Evolutionary conservation across 2,329 filamentous ascomycete species (phyloP).

Genomic region (Nigrograna mackinnonii): DNA sequence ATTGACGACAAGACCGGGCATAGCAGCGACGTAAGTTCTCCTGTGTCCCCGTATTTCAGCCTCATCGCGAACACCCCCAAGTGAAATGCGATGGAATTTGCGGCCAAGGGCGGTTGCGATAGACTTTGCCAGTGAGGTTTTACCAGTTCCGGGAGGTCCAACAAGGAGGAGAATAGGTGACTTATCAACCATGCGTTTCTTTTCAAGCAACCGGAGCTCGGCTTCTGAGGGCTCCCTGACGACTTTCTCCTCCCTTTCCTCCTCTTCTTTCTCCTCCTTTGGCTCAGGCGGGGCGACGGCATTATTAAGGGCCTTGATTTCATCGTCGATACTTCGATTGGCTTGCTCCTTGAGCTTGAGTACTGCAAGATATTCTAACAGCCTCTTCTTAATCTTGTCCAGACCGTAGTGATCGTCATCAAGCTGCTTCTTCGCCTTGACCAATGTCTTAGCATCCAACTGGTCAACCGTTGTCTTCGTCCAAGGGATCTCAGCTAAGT

Average conservation of each 20-base stretch:
- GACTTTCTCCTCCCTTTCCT: slow-evolving; percentile 46
- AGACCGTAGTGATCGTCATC: slow-evolving; percentile 96
- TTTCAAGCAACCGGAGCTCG: slow-evolving; percentile 75
- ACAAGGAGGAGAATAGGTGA: slow-evolving; percentile 93
- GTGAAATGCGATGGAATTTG: slow-evolving; percentile 95
- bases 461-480: slow-evolving; percentile 81
- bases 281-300: slow-evolving; percentile 36
- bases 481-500: slow-evolving; percentile 93
- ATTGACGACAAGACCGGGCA: slow-evolving; percentile 94
- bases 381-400: slow-evolving; percentile 94
- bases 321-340: slow-evolving; percentile 79
- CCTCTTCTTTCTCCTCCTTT: slow-evolving; percentile 40
- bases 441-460: slow-evolving; percentile 78
- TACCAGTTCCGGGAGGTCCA: slow-evolving; percentile 91
- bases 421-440: slow-evolving; percentile 81
- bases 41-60: slow-evolving; percentile 95
- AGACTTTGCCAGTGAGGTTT: slow-evolving; percentile 92
- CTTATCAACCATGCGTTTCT: slow-evolving; percentile 87
- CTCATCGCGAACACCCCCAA: slow-evolving; percentile 93
- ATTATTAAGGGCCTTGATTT: slow-evolving; percentile 65
- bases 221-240: slow-evolving; percentile 39
- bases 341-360: slow-evolving; percentile 90
- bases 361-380: slow-evolving; percentile 96
- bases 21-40: slow-evolving; percentile 96
- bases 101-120: slow-evolving; percentile 89